phyloP scores from a whole-genome alignment of 2,329 filamentous ascomycete species.

The Phaeosphaeria sp. region DNA sequence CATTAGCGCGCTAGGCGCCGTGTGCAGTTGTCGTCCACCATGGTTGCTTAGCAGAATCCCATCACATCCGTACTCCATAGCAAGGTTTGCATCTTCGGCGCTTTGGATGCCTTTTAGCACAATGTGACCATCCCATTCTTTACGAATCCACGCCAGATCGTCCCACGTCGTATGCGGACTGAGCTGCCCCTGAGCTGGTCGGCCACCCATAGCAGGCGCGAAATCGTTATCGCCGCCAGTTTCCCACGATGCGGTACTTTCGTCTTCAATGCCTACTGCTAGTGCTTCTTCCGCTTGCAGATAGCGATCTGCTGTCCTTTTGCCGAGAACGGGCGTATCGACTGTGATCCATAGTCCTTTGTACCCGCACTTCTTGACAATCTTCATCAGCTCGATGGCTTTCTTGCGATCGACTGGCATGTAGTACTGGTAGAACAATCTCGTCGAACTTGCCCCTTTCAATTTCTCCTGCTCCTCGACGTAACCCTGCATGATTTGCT shows the following conservation, averaged over 20 bases:
- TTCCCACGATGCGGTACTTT: slow-evolving; percentile 59
- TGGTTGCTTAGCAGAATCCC: slow-evolving; percentile 61
- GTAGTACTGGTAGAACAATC: slow-evolving; percentile 46
- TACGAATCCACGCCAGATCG: slow-evolving; percentile 55
- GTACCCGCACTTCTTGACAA: slow-evolving; percentile 40
- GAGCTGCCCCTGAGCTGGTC: slow-evolving; percentile 34
- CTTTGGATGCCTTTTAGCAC: slow-evolving; percentile 55
- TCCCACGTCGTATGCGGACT: slow-evolving; percentile 58
- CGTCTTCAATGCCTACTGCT: slow-evolving; percentile 58
- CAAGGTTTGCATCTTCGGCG: slow-evolving; percentile 54
- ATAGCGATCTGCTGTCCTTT: slow-evolving; percentile 43
- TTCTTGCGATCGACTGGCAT: slow-evolving; percentile 42
- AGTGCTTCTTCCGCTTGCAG: slow-evolving; percentile 57
- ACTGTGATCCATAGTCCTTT: slow-evolving; percentile 48
- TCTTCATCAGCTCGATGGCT: slow-evolving; percentile 40
- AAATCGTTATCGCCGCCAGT: slow-evolving; percentile 61
- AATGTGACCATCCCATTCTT: slow-evolving; percentile 50
- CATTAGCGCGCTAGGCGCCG: slow-evolving; percentile 45
- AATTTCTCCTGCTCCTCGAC: slow-evolving; percentile 31
- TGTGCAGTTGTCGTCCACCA: slow-evolving; percentile 60
- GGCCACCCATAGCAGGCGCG: slow-evolving; percentile 63
- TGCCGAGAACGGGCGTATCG: slow-evolving; percentile 44
- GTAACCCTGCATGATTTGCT: slow-evolving; percentile 42
- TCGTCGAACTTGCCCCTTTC: slow-evolving; percentile 34
- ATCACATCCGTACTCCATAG: slow-evolving; percentile 52